phyloP scores from a whole-genome alignment of 805 yeast species.

The Millerago galiae region DNA sequence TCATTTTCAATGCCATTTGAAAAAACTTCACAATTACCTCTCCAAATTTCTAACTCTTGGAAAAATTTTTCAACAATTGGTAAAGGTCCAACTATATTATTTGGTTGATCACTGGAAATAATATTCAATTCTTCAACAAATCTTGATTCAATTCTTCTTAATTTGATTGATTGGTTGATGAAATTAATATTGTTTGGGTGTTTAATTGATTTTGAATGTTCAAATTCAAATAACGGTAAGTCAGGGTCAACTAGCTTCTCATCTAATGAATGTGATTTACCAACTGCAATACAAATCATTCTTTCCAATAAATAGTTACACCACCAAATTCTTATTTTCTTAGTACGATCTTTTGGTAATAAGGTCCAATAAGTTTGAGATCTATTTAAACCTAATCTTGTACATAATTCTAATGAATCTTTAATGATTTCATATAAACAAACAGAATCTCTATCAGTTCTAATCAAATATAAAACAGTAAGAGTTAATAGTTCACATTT shows the following conservation, averaged over 20 bases:
- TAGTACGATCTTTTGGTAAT: constrained; percentile 25
- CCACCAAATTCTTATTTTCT: constrained; percentile 55
- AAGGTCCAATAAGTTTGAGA: constrained; percentile 28
- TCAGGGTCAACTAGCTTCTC: constrained; percentile 44
- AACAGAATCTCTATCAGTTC: constrained; percentile 56
- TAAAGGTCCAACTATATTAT: constrained; percentile 31
- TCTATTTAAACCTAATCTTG: constrained; percentile 31
- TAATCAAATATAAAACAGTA: constrained; percentile 46
- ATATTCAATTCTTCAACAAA: constrained; percentile 46
- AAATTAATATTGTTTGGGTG: constrained; percentile 27
- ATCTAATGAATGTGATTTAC: constrained; percentile 47
- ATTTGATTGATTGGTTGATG: constrained; percentile 49
- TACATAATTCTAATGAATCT: constrained; percentile 45
- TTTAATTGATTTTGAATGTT: constrained; percentile 29
- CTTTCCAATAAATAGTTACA: constrained; percentile 57
- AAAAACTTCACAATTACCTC: constrained; percentile 43
- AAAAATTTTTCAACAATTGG: constrained; percentile 46
- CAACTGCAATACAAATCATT: constrained; percentile 55
- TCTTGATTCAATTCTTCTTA: constrained; percentile 53
- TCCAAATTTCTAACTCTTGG: constrained; percentile 52
- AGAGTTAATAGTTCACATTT: constrained; percentile 48
- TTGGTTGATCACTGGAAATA: constrained; percentile 23
- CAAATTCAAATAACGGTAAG: constrained; percentile 44
- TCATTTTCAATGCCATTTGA: constrained; percentile 49
- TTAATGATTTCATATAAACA: constrained; percentile 46